Evolutionary conservation across 78 protist genomes (phyloP).

Genomic region (Ministeria vibrans): DNA sequence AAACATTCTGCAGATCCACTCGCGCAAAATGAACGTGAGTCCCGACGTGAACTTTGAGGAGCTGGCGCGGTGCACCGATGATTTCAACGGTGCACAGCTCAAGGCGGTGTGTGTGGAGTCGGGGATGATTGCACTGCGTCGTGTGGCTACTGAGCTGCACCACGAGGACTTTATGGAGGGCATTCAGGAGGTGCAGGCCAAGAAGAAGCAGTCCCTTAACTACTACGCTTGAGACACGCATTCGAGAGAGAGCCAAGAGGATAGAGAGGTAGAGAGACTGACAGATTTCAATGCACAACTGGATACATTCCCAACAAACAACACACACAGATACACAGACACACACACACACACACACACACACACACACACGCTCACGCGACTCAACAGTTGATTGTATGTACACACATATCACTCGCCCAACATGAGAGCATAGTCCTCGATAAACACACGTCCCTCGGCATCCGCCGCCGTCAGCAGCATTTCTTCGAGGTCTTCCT

Average conservation of each 20-base stretch:
- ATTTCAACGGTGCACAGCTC: constrained; percentile 99
- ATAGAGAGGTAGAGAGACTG: background rate
- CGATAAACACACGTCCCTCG: too few relatives aligned
- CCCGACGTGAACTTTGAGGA: constrained; percentile 94
- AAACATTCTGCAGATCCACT: constrained; percentile 92
- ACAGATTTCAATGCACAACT: background rate
- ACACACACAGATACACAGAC: background rate
- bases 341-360: background rate
- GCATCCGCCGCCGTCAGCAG: too few relatives aligned
- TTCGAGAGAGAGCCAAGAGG: background rate
- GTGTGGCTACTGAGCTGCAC: constrained; percentile 75
- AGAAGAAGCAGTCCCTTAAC: constrained; percentile 87
- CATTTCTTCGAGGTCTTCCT: background rate
- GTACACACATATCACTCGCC: background rate
- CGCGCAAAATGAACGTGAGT: constrained; percentile 84
- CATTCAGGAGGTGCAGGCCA: constrained; percentile 84
- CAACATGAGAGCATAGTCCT: too few relatives aligned
- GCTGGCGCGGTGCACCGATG: constrained; percentile 95
- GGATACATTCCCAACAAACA: background rate
- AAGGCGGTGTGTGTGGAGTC: constrained; percentile 99
- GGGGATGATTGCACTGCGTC: constrained; percentile 69
- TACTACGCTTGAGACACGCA: constrained; percentile 83
- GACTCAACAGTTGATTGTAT: background rate
- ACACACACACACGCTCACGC: background rate
- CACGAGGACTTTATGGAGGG: constrained; percentile 99